phyloP scores from a whole-genome alignment of 805 yeast species.

The Pichia heedii region DNA sequence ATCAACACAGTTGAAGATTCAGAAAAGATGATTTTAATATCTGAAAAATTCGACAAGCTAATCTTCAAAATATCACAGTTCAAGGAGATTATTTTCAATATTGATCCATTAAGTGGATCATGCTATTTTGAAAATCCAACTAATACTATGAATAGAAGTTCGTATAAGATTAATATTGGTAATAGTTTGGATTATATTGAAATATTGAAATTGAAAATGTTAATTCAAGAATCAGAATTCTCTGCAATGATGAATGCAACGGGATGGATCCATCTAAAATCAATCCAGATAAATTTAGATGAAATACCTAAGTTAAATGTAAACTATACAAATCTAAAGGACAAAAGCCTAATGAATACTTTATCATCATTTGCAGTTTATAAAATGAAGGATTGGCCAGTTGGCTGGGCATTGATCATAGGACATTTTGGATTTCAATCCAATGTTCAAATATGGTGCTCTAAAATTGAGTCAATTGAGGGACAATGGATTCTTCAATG shows the following conservation, averaged over 20 bases:
- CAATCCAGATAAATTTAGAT: slow-evolving; percentile 38
- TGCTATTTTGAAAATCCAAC: slow-evolving; percentile 39
- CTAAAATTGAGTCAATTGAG: slow-evolving; percentile 37
- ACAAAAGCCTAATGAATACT: slow-evolving; percentile 14
- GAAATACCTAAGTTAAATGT: slow-evolving; percentile 38
- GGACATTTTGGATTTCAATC: slow-evolving; percentile 29
- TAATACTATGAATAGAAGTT: slow-evolving; percentile 27
- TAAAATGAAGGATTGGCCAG: slow-evolving; percentile 46
- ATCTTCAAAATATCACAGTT: slow-evolving; percentile 22
- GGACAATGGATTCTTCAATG: slow-evolving; percentile 52
- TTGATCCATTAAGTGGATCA: slow-evolving; percentile 32
- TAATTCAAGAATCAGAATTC: slow-evolving; percentile 41
- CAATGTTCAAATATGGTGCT: slow-evolving; percentile 42
- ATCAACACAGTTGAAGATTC: slow-evolving; percentile 21
- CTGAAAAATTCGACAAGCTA: slow-evolving; percentile 17
- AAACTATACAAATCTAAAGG: slow-evolving; percentile 21
- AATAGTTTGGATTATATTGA: slow-evolving; percentile 22
- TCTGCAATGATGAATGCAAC: slow-evolving; percentile 50
- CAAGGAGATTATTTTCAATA: slow-evolving; percentile 23
- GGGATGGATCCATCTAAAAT: slow-evolving; percentile 59
- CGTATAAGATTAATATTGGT: slow-evolving; percentile 24
- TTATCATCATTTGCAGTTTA: slow-evolving; percentile 28
- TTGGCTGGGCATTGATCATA: slow-evolving; percentile 44
- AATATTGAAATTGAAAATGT: slow-evolving; percentile 39
- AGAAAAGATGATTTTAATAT: slow-evolving; percentile 22